Conservation (phyloP, 768 basidiomycete species). For the Coprinopsis marcescibilis region DNA sequence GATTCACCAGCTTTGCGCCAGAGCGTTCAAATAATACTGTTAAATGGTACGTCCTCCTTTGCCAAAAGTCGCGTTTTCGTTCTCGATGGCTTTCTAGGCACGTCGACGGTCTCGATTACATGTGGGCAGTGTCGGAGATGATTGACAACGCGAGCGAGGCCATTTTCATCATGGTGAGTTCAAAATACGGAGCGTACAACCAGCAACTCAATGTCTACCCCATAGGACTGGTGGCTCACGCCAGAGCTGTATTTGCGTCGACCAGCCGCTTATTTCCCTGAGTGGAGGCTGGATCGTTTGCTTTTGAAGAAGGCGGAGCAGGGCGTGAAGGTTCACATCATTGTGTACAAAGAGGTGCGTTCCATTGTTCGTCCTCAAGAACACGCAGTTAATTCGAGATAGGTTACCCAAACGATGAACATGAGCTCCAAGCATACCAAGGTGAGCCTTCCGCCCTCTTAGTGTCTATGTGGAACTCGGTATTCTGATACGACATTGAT, state of each 20-base stretch:
- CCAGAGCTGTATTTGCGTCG: constrained; percentile 94
- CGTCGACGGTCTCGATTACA: constrained; percentile 94
- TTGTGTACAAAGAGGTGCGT: constrained; percentile 88
- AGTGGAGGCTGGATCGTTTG: constrained; percentile 86
- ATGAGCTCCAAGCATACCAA: constrained; percentile 88
- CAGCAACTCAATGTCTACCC: not conserved
- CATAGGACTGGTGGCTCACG: constrained; percentile 87
- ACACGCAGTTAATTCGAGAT: constrained; percentile 1
- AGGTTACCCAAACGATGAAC: constrained; percentile 88
- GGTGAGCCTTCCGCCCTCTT: constrained; percentile 17
- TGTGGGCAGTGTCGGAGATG: constrained; percentile 90
- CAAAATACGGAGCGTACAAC: too few relatives aligned
- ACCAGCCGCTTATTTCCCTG: constrained; percentile 76
- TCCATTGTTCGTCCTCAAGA: not conserved
- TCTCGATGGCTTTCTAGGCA: constrained; percentile 40
- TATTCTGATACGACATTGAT: not conserved
- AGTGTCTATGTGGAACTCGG: not conserved
- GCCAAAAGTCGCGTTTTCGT: not conserved
- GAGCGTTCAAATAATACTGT: constrained; percentile 65
- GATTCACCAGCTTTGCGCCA: constrained; percentile 80
- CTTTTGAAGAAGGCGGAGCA: constrained; percentile 85
- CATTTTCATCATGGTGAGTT: constrained; percentile 79
- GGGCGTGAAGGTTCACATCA: constrained; percentile 87
- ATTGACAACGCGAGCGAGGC: constrained; percentile 75
- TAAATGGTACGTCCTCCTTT: constrained; percentile 57